Evolutionary conservation across 306 rosid species (phyloP), one percentile per base, ranked within the genome.

Genomic region (Lupinus albus): DNA sequence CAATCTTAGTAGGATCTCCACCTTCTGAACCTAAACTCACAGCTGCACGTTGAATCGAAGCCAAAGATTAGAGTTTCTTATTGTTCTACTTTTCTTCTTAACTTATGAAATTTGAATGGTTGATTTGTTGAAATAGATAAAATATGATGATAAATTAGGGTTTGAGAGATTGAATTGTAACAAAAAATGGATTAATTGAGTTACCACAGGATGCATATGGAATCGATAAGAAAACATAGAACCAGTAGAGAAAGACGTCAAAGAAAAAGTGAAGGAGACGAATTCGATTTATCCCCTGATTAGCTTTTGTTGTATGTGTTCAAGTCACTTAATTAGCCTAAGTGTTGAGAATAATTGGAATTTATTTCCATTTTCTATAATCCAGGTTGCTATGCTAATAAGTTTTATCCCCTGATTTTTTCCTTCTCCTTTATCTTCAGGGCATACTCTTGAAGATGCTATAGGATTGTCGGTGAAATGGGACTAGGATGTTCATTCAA

Each of bases 1-100:
- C 11, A 97, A 81, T 36, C 65, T 4, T 11, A 1, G 50, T 8
- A 17, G 75, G 78, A 20, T 68, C 83, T 20, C 84, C 91, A 0
- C 85, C 94, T 13, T 86, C 92, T 1, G 99, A 93, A 28, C 96
- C 91, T 0, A 88, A 84, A 71, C 95, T 87, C n/a, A 74, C 56
- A 8, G 65, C 65, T 10, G 65, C 65, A 11, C 80, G 80, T 41
- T 71, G 88, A 71, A 52, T 62, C 59, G 94, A 86, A n/a, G 82
- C 52, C 99, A 89, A 88, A 50, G 12, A 8, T 6, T 15, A 17
- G 7, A n/a, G 45, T n/a, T n/a, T 11, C 5, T 17, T 2, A 8
- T 7, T 3, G 5, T 3, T 5, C 14, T 52, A 3, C 59, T 5
- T 21, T 33, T 9, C 51, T 21, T 39, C 11, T 14, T 33, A 5